Conservation (phyloP, 176 grass and related monocot species). For the Triticum aestivum region IWGSC_CS_RefSeq_v2.1 NC_057812.1:84478434-84478933, state of each 20-base stretch:
- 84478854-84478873: constrained; percentile 61
- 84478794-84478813: constrained; percentile 79
- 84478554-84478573: constrained; percentile 2
- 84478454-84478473: too few relatives aligned
- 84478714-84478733: constrained; percentile 85
- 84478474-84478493: too few relatives aligned
- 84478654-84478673: constrained; percentile 22
- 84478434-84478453: too few relatives aligned
- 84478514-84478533: neutral
- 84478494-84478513: constrained; percentile 9
- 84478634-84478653: constrained; percentile 45
- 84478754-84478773: constrained; percentile 64
- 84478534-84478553: constrained; percentile 23
- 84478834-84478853: constrained; percentile 81
- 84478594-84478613: constrained; percentile 21
- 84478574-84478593: constrained; percentile 27
- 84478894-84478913: constrained; percentile 55
- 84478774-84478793: constrained; percentile 84
- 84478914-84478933: constrained; percentile 83
- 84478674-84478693: constrained; percentile 43
- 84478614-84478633: constrained; percentile 27
- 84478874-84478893: constrained; percentile 53
- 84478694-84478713: constrained; percentile 33
- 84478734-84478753: constrained; percentile 91
- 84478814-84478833: constrained; percentile 67